phyloP scores from a whole-genome alignment of 768 basidiomycete genomes.

The Mycena alexandri region DNA sequence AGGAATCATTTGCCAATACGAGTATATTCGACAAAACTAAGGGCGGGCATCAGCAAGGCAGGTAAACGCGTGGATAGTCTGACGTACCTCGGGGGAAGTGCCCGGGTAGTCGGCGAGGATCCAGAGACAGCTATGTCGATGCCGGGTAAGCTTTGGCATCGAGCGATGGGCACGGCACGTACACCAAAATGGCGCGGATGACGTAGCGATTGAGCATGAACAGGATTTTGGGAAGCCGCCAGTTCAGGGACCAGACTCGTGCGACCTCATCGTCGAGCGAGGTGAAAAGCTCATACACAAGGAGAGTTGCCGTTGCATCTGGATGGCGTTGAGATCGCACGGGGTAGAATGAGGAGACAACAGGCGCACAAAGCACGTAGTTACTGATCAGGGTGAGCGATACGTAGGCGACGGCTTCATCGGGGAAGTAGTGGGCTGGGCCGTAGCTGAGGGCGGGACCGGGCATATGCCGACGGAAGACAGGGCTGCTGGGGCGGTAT shows the following conservation, averaged over 20 bases:
- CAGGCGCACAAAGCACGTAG: slow-evolving; percentile 28
- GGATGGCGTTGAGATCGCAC: background rate
- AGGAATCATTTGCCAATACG: slow-evolving; percentile 37
- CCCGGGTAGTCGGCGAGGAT: slow-evolving; percentile 33
- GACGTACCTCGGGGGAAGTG: slow-evolving; percentile 17
- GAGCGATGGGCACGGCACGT: too few species aligned
- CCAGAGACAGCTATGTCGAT: too few species aligned
- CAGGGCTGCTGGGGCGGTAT: background rate
- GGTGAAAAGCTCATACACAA: slow-evolving; percentile 35
- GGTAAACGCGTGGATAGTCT: too few species aligned
- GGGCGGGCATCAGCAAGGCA: background rate
- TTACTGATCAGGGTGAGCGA: slow-evolving; percentile 10
- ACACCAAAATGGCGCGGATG: slow-evolving; percentile 31
- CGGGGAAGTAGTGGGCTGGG: slow-evolving; percentile 18
- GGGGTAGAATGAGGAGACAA: background rate
- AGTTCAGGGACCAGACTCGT: slow-evolving; percentile 31
- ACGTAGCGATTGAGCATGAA: slow-evolving; percentile 38
- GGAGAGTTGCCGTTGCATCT: slow-evolving; percentile 29
- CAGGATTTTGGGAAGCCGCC: slow-evolving; percentile 35
- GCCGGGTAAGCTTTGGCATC: too few species aligned
- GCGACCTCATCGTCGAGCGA: slow-evolving; percentile 36
- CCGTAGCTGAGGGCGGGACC: slow-evolving; percentile 19
- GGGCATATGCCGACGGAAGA: slow-evolving; percentile 14
- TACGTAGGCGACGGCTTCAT: background rate
- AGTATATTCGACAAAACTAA: slow-evolving; percentile 33